phyloP scores from a whole-genome alignment of 176 grass and related monocot species.

The Triticum monococcum region DNA sequence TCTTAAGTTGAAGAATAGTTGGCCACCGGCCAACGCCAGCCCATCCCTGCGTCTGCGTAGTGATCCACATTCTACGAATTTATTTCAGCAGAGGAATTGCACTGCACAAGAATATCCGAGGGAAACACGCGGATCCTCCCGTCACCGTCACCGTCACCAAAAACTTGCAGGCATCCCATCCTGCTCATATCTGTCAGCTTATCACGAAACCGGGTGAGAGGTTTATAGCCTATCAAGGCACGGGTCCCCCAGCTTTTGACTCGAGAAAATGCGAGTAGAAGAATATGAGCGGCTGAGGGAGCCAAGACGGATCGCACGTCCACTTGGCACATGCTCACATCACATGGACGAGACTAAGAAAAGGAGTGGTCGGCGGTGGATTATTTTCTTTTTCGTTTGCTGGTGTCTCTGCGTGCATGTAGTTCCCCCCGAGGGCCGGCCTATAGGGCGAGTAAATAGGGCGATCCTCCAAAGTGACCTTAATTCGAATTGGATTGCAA shows the following conservation, averaged over 20 bases:
- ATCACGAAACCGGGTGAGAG: neutral
- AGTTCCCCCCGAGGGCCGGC: too few species aligned
- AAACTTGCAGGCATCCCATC: neutral
- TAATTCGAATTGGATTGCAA: too few species aligned
- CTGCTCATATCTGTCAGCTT: neutral
- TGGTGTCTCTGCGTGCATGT: neutral
- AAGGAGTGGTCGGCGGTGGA: neutral
- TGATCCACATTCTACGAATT: neutral
- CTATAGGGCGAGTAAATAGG: too few species aligned
- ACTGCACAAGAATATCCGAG: neutral
- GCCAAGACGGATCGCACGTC: constrained; percentile 14
- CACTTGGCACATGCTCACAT: neutral
- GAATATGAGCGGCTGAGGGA: neutral
- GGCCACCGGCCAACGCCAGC: neutral
- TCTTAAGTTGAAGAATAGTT: neutral
- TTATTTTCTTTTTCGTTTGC: neutral
- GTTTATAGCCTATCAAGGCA: neutral
- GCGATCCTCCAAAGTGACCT: too few species aligned
- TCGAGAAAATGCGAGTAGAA: neutral
- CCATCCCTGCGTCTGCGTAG: neutral
- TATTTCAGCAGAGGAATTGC: neutral
- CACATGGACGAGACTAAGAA: neutral
- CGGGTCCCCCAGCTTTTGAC: constrained; percentile 12
- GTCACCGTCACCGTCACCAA: neutral
- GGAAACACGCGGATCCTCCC: neutral